phyloP scores from a whole-genome alignment of 2,329 filamentous ascomycete species.

The Eutypa lata region DNA sequence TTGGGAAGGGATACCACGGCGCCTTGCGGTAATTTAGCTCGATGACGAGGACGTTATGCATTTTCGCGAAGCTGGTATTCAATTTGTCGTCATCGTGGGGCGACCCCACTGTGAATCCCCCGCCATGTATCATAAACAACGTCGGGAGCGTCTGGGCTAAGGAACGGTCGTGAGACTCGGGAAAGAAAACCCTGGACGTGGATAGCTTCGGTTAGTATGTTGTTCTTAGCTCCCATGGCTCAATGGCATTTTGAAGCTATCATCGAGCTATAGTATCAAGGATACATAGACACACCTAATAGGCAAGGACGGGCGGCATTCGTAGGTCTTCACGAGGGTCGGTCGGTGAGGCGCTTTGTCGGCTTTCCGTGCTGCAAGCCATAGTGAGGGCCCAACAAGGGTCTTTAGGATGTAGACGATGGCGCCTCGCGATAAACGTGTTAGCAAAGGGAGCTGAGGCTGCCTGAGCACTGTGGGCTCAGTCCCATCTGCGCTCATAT shows the following conservation, averaged over 20 bases:
- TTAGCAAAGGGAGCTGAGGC: not conserved
- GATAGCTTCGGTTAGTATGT: not conserved
- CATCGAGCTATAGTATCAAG: too few relatives aligned
- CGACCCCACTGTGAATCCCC: slow-evolving; percentile 37
- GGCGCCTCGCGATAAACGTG: not conserved
- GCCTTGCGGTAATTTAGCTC: slow-evolving; percentile 42
- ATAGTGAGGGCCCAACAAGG: not conserved
- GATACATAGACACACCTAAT: not conserved
- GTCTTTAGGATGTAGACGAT: not conserved
- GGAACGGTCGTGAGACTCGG: slow-evolving; percentile 24
- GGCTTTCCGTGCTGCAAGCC: not conserved
- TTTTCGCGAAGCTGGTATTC: slow-evolving; percentile 35
- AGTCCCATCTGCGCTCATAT: too few relatives aligned
- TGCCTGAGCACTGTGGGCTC: not conserved
- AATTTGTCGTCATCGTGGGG: slow-evolving; percentile 36
- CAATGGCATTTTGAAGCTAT: too few relatives aligned
- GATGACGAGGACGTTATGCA: slow-evolving; percentile 38
- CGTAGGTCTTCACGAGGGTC: not conserved
- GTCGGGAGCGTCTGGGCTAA: slow-evolving; percentile 30
- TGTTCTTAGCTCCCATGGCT: too few relatives aligned
- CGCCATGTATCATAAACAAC: slow-evolving; percentile 42
- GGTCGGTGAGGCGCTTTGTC: not conserved
- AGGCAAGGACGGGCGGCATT: not conserved
- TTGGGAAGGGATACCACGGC: slow-evolving; percentile 37
- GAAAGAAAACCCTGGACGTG: slow-evolving; percentile 30